A percentile compares a stretch with the other conserved stretches of the same genome.
phyloP scores from a whole-genome alignment of 176 grass and related monocot species.

The Hsuehochloa calcarea region DNA sequence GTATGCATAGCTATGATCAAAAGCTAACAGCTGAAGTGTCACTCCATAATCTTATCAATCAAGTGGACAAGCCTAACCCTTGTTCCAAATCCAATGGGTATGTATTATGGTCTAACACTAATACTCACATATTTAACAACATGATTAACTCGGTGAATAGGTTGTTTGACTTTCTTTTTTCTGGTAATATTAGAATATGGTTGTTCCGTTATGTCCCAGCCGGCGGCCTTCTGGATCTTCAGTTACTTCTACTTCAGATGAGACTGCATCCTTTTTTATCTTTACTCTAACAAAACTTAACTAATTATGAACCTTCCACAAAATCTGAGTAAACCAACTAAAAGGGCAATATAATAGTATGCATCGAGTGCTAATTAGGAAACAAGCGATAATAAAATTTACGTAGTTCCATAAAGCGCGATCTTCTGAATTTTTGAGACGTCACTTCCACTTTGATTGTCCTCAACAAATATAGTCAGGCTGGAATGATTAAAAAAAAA shows the following conservation, averaged over 20 bases:
- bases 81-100: background rate
- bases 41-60: background rate
- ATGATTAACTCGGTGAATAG: background rate
- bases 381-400: constrained; percentile 31
- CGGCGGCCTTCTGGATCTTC: background rate
- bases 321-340: background rate
- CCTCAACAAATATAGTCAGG: constrained; percentile 95
- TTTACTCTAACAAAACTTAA: background rate
- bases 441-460: constrained; percentile 86
- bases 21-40: background rate
- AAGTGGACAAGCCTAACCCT: background rate
- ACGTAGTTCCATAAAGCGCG: constrained; percentile 80
- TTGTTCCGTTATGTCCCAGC: background rate
- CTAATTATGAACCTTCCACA: background rate
- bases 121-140: background rate
- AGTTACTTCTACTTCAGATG: constrained; percentile 19
- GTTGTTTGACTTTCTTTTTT: background rate
- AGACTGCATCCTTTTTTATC: background rate
- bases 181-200: background rate
- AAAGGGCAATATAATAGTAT: background rate
- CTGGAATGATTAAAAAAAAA: constrained; percentile 47
- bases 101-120: background rate
- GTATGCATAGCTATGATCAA: background rate
- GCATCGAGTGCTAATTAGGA: background rate
- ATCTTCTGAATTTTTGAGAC: constrained; percentile 94